Evolutionary conservation across 305 asterid species (phyloP), one percentile per base, ranked within the genome.

Genomic region (Plantago lanceolata): DNA sequence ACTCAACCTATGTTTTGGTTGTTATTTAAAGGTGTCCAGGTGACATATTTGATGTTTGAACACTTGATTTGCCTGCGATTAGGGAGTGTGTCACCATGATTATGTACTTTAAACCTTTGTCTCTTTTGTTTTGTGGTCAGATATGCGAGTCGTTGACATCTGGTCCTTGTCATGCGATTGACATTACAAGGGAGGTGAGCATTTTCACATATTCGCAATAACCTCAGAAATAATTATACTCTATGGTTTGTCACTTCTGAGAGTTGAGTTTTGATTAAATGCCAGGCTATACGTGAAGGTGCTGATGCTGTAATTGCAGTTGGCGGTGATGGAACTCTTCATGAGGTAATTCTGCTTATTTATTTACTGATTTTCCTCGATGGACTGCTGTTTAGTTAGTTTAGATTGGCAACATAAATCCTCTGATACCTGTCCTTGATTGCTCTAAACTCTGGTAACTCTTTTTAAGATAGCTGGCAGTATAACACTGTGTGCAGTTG

Each of bases 281-380:
- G 57, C 57, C 86, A 90, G 97, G 97, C 97, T 64, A 90, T 87
- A 66, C 93, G 89, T 8, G 90, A 90, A 70, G 96, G 97, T 76
- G 97, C 88, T 60, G 87, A 87, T 75, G 97, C 95, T 47, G 94
- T 90, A 68, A 71, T 90, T 74, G 96, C 97, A 16, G 97, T 90
- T 70, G 97, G 97, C 48, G 97, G 97, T 26, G 97, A 90, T 74
- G 96, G 97, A 68, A 90, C 97, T 69, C 95, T 90, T 70, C 97
- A 90, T 16, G 97, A 87, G 95, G 97, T 90, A 48, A 44, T 33
- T 61, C 28, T 67, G 29, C 43, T 60, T 45, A 31, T 48, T 60
- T 45, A 31, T 57, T 67, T 44, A 59, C n/a, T n/a, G n/a, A n/a
- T 68, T 40, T 12, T 40, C 0, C 3, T 18, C 2, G 8, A 0